phyloP scores from a whole-genome alignment of 306 rosid species.

The Fragaria iinumae region DNA sequence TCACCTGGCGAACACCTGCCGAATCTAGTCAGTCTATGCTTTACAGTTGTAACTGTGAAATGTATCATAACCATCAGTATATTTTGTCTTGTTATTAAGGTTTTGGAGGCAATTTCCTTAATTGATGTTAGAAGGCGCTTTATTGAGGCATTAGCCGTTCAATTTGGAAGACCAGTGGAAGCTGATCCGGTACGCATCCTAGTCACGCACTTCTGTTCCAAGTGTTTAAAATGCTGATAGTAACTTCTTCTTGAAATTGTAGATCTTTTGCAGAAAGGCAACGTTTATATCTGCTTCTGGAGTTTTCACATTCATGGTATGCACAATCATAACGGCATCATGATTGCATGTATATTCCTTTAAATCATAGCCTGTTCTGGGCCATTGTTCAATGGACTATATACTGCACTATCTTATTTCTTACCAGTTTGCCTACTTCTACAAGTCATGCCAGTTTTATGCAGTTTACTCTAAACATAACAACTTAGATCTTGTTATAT shows the following conservation, averaged over 20 bases:
- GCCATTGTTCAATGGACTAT: constrained; percentile 21
- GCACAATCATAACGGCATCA: constrained; percentile 17
- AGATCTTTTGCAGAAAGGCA: constrained; percentile 93
- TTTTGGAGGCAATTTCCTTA: constrained; percentile 71
- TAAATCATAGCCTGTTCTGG: constrained; percentile 15
- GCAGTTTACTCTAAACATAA: not conserved
- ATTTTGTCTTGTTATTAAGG: constrained; percentile 39
- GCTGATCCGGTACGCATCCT: constrained; percentile 75
- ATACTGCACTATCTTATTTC: not conserved
- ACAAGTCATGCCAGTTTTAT: not conserved
- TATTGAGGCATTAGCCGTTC: constrained; percentile 72
- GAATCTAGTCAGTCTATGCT: constrained; percentile 8
- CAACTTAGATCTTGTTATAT: not conserved
- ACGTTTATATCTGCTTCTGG: constrained; percentile 66
- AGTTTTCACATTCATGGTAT: constrained; percentile 82
- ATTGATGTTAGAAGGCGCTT: constrained; percentile 76
- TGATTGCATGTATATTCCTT: not conserved
- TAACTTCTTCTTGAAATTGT: constrained; percentile 26
- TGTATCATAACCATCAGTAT: not conserved
- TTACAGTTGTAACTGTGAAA: not conserved
- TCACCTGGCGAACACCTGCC: not conserved
- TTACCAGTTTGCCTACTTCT: not conserved
- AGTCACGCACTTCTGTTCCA: constrained; percentile 10
- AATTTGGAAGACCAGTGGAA: constrained; percentile 85
- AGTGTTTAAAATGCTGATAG: constrained; percentile 17